Conservation (phyloP, 768 basidiomycete species). For the Myochromella boudieri region DNA sequence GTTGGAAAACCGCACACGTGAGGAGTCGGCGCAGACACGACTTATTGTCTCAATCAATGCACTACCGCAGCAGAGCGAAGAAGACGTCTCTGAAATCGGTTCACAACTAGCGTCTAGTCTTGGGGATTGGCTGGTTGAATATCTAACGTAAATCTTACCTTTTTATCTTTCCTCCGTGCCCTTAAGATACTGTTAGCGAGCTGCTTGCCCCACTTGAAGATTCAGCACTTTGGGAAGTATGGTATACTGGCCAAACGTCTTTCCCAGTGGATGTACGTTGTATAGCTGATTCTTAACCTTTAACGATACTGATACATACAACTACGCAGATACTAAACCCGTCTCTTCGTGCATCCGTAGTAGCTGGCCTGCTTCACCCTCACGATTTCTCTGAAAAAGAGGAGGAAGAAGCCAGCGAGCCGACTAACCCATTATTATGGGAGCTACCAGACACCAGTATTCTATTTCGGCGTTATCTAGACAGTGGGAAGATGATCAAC, state of each 20-base stretch:
- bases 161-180: not conserved
- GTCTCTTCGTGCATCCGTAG: slow-evolving; percentile 57
- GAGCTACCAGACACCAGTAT: slow-evolving; percentile 75
- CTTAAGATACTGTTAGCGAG: slow-evolving; percentile 29
- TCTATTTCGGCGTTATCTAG: slow-evolving; percentile 72
- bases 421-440: slow-evolving; percentile 33
- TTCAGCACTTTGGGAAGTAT: slow-evolving; percentile 61
- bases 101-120: slow-evolving; percentile 28
- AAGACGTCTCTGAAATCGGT: slow-evolving; percentile 13
- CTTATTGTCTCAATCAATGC: slow-evolving; percentile 20
- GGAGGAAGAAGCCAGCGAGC: slow-evolving; percentile 30
- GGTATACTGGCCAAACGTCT: slow-evolving; percentile 66
- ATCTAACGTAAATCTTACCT: slow-evolving; percentile 43
- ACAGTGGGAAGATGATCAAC: slow-evolving; percentile 82
- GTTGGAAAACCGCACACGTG: slow-evolving; percentile 27
- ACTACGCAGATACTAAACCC: slow-evolving; percentile 63
- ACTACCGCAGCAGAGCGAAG: slow-evolving; percentile 12
- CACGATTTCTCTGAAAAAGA: slow-evolving; percentile 39
- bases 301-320: not conserved
- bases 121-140: slow-evolving; percentile 50
- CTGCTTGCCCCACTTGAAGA: slow-evolving; percentile 49
- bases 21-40: slow-evolving; percentile 27
- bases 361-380: slow-evolving; percentile 63
- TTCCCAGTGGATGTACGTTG: slow-evolving; percentile 65
- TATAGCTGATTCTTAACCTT: too few species aligned